phyloP scores from a whole-genome alignment of 257 asterid genomes.

The Przewalskia tangutica region DNA sequence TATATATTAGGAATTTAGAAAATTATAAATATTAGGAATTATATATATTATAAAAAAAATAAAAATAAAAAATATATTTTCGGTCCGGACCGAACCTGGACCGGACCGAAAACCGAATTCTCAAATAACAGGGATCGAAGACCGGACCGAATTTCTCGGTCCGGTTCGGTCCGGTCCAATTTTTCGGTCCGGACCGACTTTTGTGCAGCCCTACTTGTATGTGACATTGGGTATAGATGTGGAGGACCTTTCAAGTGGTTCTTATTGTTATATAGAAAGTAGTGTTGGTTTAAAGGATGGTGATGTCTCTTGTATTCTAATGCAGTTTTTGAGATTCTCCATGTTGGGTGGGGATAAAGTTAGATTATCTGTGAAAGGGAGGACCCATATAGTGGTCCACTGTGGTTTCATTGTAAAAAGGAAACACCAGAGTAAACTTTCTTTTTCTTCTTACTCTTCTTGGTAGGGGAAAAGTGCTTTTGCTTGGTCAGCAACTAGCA shows the following conservation, averaged over 20 bases:
- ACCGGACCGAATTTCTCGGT: too few species aligned
- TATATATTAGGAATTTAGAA: too few species aligned
- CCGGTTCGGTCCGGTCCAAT: too few species aligned
- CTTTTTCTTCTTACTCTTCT: slow-evolving; percentile 13
- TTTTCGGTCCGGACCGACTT: too few species aligned
- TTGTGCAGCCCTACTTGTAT: too few species aligned
- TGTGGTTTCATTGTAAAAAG: slow-evolving; percentile 16
- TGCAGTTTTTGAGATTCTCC: slow-evolving; percentile 12
- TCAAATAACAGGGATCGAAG: too few species aligned
- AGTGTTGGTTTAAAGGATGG: neutral
- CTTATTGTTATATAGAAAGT: neutral
- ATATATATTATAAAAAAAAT: too few species aligned
- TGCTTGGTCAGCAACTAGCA: slow-evolving; percentile 44
- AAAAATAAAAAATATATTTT: too few species aligned
- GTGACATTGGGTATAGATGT: neutral
- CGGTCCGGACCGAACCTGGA: too few species aligned
- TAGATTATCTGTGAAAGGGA: slow-evolving; percentile 8
- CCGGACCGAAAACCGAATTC: too few species aligned
- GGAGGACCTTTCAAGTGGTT: neutral
- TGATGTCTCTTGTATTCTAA: slow-evolving; percentile 1
- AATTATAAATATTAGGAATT: too few species aligned
- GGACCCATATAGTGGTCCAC: slow-evolving; percentile 19
- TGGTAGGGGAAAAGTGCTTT: slow-evolving; percentile 28
- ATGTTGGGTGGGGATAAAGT: slow-evolving; percentile 36
- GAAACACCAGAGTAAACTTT: slow-evolving; percentile 7